Evolutionary conservation across 2,329 filamentous ascomycete genomes (phyloP).

Genomic region (Exophiala viscosa): DNA sequence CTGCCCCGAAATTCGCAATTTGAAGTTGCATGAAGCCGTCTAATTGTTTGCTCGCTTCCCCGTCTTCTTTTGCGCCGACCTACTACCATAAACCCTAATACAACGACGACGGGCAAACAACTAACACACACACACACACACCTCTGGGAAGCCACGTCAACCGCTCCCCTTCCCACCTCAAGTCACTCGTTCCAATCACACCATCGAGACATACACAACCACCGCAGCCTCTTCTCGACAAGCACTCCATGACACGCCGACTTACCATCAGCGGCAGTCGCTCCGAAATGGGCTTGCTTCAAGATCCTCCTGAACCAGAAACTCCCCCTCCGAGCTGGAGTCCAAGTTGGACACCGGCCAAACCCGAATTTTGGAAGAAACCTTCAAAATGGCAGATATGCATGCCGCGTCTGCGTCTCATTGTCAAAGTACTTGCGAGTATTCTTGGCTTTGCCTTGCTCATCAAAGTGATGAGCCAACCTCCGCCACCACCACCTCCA

Average conservation of each 20-base stretch:
- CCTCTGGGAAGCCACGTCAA: neutral
- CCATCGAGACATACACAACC: neutral
- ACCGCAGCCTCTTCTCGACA: neutral
- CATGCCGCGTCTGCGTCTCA: constrained; percentile 26
- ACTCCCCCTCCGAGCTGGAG: constrained; percentile 28
- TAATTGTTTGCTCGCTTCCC: constrained; percentile 7
- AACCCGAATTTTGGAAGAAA: constrained; percentile 28
- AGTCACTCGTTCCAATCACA: constrained; percentile 14
- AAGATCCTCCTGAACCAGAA: constrained; percentile 24
- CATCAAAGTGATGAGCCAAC: constrained; percentile 23
- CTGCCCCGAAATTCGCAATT: constrained; percentile 5
- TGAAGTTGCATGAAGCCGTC: constrained; percentile 8
- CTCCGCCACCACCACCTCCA: constrained; percentile 10
- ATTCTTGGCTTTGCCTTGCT: constrained; percentile 22
- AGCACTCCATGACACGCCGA: constrained; percentile 24
- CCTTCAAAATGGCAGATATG: constrained; percentile 31
- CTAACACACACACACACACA: too few relatives aligned
- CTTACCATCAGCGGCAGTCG: constrained; percentile 28
- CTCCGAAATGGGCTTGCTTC: constrained; percentile 28
- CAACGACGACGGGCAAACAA: neutral
- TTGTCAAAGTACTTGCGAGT: constrained; percentile 21
- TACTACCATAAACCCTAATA: constrained; percentile 9
- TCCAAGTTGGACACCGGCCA: constrained; percentile 26
- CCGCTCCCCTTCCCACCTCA: constrained; percentile 10
- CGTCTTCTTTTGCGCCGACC: constrained; percentile 1